Evolutionary conservation across 352 stramenopile species (phyloP), one percentile per base, ranked within the genome.

Genomic region (Globisporangium nodosum): DNA sequence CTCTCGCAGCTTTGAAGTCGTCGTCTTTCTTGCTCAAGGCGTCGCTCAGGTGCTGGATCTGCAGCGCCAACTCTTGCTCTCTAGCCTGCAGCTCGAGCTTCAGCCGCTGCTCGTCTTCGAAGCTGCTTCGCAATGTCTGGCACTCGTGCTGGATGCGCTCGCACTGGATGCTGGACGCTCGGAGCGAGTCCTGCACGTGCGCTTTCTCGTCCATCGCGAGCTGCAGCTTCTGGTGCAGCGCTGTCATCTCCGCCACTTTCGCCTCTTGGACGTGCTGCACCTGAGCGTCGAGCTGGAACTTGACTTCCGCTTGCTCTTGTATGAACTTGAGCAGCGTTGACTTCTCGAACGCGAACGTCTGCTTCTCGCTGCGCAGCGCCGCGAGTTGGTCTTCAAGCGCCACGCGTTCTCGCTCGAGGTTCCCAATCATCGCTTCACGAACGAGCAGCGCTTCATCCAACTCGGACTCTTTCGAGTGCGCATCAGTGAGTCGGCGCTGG

Each of bases 281-380:
- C 56, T 69, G 64, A 13, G 75, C 73, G 15, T 92, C 78, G 9
- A 86, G 33, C 20, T 78, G 69, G 45, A 90, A 83, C 48, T 90
- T 90, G 43, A 66, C 62, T 56, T 89, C 78, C 1, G 80, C 81
- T 60, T 90, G 80, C 33, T 37, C 33, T 37, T 37, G 33, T 12
- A 37, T 37, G 33, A 37, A 37, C 33, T 37, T 37, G 33, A 37
- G 33, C 5, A 37, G 33, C 33, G 33, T 37, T 12, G 33, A 37
- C 33, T 90, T 90, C 60, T 92, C 83, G 31, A 80, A 86, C 15
- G 74, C 76, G 15, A 71, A 67, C 16, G 74, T 89, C 57, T 88
- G 77, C 24, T 66, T 66, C 16, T 87, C 74, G 20, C 65, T 76
- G 9, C 72, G 58, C 20, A 69, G 46, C 18, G 63, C 56, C 3